Evolutionary conservation across 495 filamentous ascomycete species (phyloP), one percentile per base, ranked within the genome.

Genomic region (Lichenothelia convexa): DNA sequence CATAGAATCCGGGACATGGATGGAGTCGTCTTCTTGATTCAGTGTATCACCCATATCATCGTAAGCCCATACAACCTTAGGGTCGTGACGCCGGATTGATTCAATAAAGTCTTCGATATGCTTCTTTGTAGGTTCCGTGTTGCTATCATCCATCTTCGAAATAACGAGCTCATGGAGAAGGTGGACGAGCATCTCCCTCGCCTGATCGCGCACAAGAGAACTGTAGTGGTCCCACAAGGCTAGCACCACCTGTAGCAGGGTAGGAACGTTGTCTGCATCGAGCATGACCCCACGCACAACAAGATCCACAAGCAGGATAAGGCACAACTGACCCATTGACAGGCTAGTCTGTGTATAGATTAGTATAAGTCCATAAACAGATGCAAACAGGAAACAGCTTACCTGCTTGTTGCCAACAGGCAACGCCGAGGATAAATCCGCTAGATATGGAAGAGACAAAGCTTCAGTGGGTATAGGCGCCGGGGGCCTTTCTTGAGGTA

Each of bases 151-250:
- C 30, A 93, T 70, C 40, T 77, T 79, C 1, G 91, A 89, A 24
- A 94, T 85, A 20, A 97, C 79, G 12, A 97, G 68, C 50, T 95
- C 91, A 48, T 97, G 89, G 32, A 97, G 93, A 6, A 97, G 67
- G 61, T 97, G 89, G 21, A 97, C 85, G 12, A 95, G 68, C 89
- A 97, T 93, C 48, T 97, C 89, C 30, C 86, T 74, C 27, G 89
- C 85, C 53, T 95, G 85, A 41, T 95, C 89, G 47, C 93, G 89
- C 1, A 97, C 87, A 9, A 93, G 70, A n/a, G 81, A 69, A 2
- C 77, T 91, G 47, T 95, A 91, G 39, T 93, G 83, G 50, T 97
- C 89, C 89, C 89, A 97, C 9, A 94, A 68, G 1, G 93, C 82
- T 22, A 89, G 76, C 12, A 93, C 74, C 12, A 91, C 82, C 58